These are phyloP conservation scores for Didymella segeticola DNA, from an alignment of 2,329 filamentous ascomycete genomes.

Conservation along the genomic window DNA sequence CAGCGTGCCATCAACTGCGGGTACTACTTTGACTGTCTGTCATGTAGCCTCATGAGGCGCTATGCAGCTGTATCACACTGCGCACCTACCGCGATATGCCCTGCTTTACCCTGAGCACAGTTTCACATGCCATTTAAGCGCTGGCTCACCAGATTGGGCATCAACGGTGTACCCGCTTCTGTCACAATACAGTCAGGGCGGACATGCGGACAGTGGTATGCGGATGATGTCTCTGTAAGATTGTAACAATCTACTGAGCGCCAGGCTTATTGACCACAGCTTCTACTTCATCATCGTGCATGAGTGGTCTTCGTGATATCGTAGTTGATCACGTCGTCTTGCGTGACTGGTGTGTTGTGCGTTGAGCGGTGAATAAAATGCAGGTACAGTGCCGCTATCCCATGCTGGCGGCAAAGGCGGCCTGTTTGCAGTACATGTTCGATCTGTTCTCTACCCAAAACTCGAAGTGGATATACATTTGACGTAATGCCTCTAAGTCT, in stretches of 20 bases:
- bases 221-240: background rate
- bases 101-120: background rate
- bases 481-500: no score
- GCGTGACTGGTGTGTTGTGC: conserved; percentile 2
- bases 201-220: background rate
- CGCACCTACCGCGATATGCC: conserved; percentile 2
- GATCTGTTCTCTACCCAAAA: no score
- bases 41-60: background rate
- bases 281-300: background rate
- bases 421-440: no score
- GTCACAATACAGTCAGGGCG: background rate
- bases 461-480: no score
- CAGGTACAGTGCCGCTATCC: background rate
- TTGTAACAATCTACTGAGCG: background rate
- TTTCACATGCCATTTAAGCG: background rate
- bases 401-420: background rate
- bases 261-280: background rate
- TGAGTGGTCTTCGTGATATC: background rate
- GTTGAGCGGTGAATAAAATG: conserved; percentile 2
- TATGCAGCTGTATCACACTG: background rate
- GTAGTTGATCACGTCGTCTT: background rate
- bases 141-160: background rate
- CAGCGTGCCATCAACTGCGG: background rate
- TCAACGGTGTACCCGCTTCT: background rate
- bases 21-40: background rate